Percentiles rank a stretch among this genome's conserved stretches.
Evolutionary conservation across 106 monocot genomes (phyloP).

Genomic region (Apostasia shenzhenica): DNA sequence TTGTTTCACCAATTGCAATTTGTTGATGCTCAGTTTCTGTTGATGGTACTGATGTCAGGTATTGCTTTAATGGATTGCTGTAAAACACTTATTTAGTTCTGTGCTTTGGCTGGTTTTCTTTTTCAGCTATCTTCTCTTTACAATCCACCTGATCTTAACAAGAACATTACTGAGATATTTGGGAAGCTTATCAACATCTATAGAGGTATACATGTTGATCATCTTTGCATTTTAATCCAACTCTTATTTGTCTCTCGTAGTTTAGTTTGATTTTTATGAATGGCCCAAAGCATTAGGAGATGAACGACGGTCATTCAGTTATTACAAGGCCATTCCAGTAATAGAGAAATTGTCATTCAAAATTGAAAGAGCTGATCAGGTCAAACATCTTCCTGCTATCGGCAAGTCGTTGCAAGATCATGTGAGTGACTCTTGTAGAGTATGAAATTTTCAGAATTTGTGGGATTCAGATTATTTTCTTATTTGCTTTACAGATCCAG

Average conservation of each 20-base stretch:
- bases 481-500: constrained; percentile 53
- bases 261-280: constrained; percentile 2
- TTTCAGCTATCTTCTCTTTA: constrained; percentile 45
- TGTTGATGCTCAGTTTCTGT: no score
- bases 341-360: constrained; percentile 89
- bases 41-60: no score
- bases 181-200: constrained; percentile 86
- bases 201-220: constrained; percentile 43
- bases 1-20: no score
- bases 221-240: neutral
- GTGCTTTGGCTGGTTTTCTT: neutral
- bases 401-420: constrained; percentile 92
- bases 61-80: no score
- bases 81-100: no score
- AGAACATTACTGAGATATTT: constrained; percentile 82
- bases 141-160: constrained; percentile 77
- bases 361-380: constrained; percentile 78
- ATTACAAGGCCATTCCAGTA: constrained; percentile 91
- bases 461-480: neutral
- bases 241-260: constrained; percentile 1
- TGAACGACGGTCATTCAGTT: constrained; percentile 93
- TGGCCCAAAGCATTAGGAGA: constrained; percentile 74
- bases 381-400: constrained; percentile 86
- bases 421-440: constrained; percentile 38
- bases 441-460: neutral